A percentile compares a stretch with the other conserved stretches of the same genome.
phyloP scores from a whole-genome alignment of 176 grass and related monocot genomes.

The Elaeis guineensis region DNA sequence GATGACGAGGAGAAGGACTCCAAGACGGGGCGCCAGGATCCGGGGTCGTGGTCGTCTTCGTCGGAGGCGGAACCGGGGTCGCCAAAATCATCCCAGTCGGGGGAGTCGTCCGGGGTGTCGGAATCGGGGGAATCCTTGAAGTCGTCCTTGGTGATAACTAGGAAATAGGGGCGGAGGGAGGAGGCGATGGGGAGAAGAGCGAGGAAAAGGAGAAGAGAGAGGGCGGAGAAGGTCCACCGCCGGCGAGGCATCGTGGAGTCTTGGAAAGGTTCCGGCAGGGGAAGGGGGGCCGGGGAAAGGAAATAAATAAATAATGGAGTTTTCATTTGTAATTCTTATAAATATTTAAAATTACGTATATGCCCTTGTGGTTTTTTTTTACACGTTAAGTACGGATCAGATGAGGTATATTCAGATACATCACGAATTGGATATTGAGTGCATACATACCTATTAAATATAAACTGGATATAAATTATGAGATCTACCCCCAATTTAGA shows the following conservation, averaged over 20 bases:
- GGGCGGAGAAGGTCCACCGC: neutral
- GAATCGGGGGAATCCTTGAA: constrained; percentile 43
- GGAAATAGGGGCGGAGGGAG: constrained; percentile 38
- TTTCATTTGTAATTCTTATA: no score
- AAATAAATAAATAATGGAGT: no score
- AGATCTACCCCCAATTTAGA: no score
- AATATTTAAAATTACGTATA: no score
- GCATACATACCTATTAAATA: no score
- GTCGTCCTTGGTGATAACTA: constrained; percentile 68
- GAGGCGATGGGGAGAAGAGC: constrained; percentile 7
- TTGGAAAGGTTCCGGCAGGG: constrained; percentile 23
- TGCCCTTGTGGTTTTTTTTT: no score
- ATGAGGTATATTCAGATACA: no score
- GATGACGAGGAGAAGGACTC: constrained; percentile 31
- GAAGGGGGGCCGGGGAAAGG: constrained; percentile 12
- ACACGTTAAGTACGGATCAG: no score
- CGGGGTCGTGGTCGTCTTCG: constrained; percentile 32
- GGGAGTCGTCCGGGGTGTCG: constrained; percentile 10
- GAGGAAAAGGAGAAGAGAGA: constrained; percentile 16
- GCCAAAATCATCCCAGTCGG: constrained; percentile 86
- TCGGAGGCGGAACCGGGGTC: constrained; percentile 33
- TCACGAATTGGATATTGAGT: no score
- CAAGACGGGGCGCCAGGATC: constrained; percentile 63
- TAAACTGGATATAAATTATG: no score
- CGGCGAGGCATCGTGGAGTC: no score